These are phyloP conservation scores for Rachicladosporium sp. DNA, from an alignment of 2,329 filamentous ascomycete species.

Conservation along the genomic window DNA sequence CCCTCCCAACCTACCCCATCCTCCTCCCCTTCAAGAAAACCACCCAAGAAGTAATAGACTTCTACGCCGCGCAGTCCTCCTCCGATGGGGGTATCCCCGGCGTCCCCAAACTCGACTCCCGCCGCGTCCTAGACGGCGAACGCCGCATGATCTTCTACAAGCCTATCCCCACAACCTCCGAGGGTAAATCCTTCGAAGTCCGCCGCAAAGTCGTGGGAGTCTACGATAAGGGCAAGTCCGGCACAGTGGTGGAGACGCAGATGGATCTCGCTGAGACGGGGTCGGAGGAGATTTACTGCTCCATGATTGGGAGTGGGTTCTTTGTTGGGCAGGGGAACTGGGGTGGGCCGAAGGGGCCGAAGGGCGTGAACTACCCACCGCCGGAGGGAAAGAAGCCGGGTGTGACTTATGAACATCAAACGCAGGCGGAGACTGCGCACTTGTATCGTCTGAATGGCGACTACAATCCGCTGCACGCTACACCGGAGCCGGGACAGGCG, in stretches of 20 bases:
- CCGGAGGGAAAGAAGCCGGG: slow-evolving; percentile 62
- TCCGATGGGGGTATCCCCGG: slow-evolving; percentile 51
- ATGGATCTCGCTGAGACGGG: slow-evolving; percentile 59
- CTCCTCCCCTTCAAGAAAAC: slow-evolving; percentile 74
- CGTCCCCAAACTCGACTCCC: slow-evolving; percentile 63
- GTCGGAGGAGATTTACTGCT: slow-evolving; percentile 58
- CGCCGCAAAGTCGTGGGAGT: slow-evolving; percentile 69
- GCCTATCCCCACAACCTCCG: slow-evolving; percentile 59
- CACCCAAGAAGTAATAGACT: slow-evolving; percentile 67
- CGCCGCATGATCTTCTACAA: slow-evolving; percentile 67
- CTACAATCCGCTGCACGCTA: slow-evolving; percentile 87
- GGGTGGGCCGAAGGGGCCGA: slow-evolving; percentile 79
- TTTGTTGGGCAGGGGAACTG: slow-evolving; percentile 71
- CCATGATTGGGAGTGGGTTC: slow-evolving; percentile 59
- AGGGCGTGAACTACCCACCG: slow-evolving; percentile 64
- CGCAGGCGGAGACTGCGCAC: slow-evolving; percentile 57
- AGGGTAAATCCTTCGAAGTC: slow-evolving; percentile 61
- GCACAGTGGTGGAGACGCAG: slow-evolving; percentile 71
- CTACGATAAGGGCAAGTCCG: slow-evolving; percentile 79
- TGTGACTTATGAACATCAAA: slow-evolving; percentile 56
- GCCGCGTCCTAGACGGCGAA: slow-evolving; percentile 71
- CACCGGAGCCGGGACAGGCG: slow-evolving; percentile 69
- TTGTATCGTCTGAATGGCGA: slow-evolving; percentile 80
- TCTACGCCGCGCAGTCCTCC: slow-evolving; percentile 58
- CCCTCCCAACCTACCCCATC: slow-evolving; percentile 81